Percentiles rank a stretch among this genome's conserved stretches.
Evolutionary conservation across 768 basidiomycete genomes (phyloP).

Genomic region (Lyophyllum semitale): DNA sequence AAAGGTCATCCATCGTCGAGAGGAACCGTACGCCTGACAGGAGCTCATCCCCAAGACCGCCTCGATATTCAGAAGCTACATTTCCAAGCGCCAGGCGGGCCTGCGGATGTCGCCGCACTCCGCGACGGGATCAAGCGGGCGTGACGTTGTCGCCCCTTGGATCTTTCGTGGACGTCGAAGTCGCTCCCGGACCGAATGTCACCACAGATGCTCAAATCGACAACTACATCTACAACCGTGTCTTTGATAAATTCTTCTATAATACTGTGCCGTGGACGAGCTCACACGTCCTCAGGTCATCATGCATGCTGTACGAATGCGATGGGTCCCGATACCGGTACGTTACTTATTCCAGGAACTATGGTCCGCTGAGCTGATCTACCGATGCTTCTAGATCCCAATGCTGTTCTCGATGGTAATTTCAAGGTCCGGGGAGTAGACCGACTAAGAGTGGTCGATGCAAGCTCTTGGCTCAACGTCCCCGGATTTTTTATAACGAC

Average conservation of each 20-base stretch:
- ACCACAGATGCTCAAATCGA: constrained; percentile 24
- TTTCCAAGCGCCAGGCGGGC: constrained; percentile 26
- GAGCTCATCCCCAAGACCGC: constrained; percentile 28
- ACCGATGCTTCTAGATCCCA: constrained; percentile 19
- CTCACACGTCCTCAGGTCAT: too few species aligned
- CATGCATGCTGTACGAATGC: constrained; percentile 33
- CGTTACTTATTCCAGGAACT: not conserved
- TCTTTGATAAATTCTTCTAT: constrained; percentile 22
- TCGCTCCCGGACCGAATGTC: constrained; percentile 20
- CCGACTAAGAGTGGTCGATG: constrained; percentile 31
- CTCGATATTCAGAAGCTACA: constrained; percentile 30
- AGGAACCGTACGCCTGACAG: constrained; percentile 31
- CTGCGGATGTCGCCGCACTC: constrained; percentile 25
- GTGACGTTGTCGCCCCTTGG: constrained; percentile 18
- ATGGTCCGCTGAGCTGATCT: not conserved
- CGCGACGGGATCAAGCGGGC: constrained; percentile 26
- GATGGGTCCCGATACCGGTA: constrained; percentile 27
- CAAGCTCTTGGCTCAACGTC: constrained; percentile 29
- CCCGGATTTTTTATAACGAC: constrained; percentile 34
- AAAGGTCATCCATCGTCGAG: constrained; percentile 30
- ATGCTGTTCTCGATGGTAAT: constrained; percentile 31
- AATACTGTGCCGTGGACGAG: too few species aligned
- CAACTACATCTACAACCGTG: constrained; percentile 20
- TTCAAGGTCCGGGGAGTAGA: constrained; percentile 31
- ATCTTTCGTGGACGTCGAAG: constrained; percentile 20